A percentile compares a stretch with the other conserved stretches of the same genome.
These are phyloP conservation scores for Bruguiera hainesii DNA, from an alignment of 441 rosid genomes.

Conservation along the genomic window DNA sequence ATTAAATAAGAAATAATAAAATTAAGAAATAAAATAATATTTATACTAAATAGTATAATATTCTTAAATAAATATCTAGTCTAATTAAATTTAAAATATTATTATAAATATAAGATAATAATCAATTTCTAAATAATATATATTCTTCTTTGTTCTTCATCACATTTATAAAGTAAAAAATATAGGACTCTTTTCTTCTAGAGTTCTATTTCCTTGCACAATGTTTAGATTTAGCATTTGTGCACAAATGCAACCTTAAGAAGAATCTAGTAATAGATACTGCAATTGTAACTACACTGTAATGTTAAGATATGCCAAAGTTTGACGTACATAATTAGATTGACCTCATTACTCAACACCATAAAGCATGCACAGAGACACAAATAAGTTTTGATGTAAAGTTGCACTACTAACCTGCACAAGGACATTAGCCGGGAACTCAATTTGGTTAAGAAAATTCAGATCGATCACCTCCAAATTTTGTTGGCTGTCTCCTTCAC, in stretches of 20 bases:
- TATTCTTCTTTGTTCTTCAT: too few species aligned
- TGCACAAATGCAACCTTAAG: constrained; percentile 1
- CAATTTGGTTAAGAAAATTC: constrained; percentile 29
- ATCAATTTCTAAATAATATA: too few species aligned
- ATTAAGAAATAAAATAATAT: too few species aligned
- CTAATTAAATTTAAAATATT: too few species aligned
- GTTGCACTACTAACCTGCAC: constrained; percentile 30
- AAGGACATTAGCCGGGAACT: constrained; percentile 24
- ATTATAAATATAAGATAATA: too few species aligned
- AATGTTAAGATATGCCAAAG: neutral
- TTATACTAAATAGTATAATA: too few species aligned
- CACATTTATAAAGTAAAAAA: neutral
- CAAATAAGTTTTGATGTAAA: constrained; percentile 5
- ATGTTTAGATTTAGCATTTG: neutral
- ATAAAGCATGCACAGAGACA: constrained; percentile 1
- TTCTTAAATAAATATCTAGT: too few species aligned
- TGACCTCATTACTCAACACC: neutral
- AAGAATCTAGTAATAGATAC: neutral
- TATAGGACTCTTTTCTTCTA: neutral
- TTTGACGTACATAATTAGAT: neutral
- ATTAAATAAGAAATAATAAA: too few species aligned
- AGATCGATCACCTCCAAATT: constrained; percentile 29
- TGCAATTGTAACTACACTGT: neutral
- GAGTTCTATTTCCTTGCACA: neutral
- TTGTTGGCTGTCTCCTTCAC: constrained; percentile 16